Base-by-base conservation (phyloP, 2,329 filamentous ascomycete species). In the Aspergillus brunneoviolaceus region DNA sequence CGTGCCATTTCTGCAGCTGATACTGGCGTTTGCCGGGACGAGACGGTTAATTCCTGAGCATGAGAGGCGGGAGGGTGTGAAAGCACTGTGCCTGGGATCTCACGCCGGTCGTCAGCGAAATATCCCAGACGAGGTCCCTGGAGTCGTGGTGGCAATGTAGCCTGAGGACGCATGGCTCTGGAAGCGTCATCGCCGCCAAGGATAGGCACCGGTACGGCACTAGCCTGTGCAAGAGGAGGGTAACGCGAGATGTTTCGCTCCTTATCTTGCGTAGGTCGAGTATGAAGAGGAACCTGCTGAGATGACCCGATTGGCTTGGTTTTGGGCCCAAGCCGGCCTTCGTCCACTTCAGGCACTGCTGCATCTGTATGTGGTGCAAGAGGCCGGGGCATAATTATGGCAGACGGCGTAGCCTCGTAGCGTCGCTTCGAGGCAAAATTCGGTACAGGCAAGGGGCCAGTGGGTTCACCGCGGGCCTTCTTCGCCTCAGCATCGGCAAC, bases 351-450 rank as follows among this genome's bases (percentile, higher is more conserved):
- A 5, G 69, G 61, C 33, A 70, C 66, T 21, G 65, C 52, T 21
- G 65, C 52, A 19, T 80, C 79, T n/a, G 71, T 74, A 64, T 75
- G 79, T 19, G 76, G 79, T 25, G 75, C 80, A 56, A 79, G 70
- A 25, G 73, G 75, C 42, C 77, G 73, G 58, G 77, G 78, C 53
- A 72, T 66, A 39, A 71, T 67, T 35, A 77, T 75, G 19, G 75
- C 69, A 4, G 78, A 77, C 1, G 78, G 75, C 14, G 76, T 77
- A 42, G 76, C 72, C 63, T 82, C 79, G 60, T 81, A 80, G n/a
- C 79, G 77, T 57, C 80, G 74, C 67, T 81, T 82, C 16, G 77
- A 72, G n/a, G 74, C 70, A 55, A 76, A 73, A 57, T 72, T 79
- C 25, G 77, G 79, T 21, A 74, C 70, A 21, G 80, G 80, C 55